Conservation (phyloP, 2,329 filamentous ascomycete genomes). For the Fonsecaea erecta region DNA sequence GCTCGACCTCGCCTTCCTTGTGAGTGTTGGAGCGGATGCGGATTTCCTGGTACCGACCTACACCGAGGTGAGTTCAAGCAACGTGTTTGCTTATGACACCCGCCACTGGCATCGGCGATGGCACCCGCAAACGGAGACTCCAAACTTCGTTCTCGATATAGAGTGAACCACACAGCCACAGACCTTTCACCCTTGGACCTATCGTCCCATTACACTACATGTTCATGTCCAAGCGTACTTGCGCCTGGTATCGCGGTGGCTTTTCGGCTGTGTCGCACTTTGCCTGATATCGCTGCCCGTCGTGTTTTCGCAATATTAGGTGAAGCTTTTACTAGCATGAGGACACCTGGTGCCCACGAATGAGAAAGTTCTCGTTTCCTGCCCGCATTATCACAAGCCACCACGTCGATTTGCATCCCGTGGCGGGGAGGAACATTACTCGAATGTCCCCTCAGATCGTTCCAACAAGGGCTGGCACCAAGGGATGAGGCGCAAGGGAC, state of each 20-base stretch:
- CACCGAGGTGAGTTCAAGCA: not conserved
- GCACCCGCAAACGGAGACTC: not conserved
- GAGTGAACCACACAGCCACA: not conserved
- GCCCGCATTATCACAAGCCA: too few relatives aligned
- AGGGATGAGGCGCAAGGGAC: too few relatives aligned
- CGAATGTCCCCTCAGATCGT: too few relatives aligned
- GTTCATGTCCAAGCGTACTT: not conserved
- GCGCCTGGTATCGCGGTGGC: too few relatives aligned
- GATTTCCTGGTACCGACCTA: not conserved
- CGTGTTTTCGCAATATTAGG: too few relatives aligned
- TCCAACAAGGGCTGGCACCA: too few relatives aligned
- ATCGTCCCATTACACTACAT: not conserved
- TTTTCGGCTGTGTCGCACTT: not conserved
- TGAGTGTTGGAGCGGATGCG: not conserved
- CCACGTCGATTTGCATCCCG: too few relatives aligned
- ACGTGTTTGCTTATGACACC: not conserved
- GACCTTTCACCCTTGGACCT: not conserved
- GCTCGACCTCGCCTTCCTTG: not conserved
- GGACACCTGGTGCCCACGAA: too few relatives aligned
- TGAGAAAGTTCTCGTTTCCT: too few relatives aligned
- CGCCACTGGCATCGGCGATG: not conserved
- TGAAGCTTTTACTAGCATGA: too few relatives aligned
- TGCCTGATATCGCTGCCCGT: too few relatives aligned
- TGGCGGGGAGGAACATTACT: too few relatives aligned
- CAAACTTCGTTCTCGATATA: not conserved